phyloP scores from a whole-genome alignment of 2,329 filamentous ascomycete genomes.

The Chaetomium strumarium region DNA sequence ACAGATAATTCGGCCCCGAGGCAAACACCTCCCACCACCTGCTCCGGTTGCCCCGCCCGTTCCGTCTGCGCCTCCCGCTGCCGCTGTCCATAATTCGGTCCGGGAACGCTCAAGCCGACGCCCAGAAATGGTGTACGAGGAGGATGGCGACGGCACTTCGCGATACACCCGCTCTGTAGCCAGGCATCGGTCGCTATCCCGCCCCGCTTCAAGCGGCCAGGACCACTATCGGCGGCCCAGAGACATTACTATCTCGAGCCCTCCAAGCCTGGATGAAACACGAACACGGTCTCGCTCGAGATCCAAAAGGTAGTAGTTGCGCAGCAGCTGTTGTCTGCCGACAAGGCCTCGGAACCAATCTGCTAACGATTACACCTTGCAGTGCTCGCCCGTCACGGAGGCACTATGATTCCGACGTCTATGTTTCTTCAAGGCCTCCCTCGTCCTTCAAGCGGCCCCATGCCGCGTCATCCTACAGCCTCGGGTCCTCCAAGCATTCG shows the following conservation, averaged over 20 bases:
- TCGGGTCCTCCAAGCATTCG: constrained; percentile 34
- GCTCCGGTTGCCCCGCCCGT: constrained; percentile 27
- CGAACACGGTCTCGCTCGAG: constrained; percentile 24
- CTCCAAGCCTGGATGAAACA: constrained; percentile 30
- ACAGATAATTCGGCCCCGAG: constrained; percentile 23
- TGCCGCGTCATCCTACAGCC: constrained; percentile 32
- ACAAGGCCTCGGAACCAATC: constrained; percentile 2
- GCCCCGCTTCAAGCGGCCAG: constrained; percentile 15
- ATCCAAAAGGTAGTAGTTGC: constrained; percentile 20
- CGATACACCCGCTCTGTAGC: constrained; percentile 20
- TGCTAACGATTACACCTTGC: constrained; percentile 10
- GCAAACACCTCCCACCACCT: constrained; percentile 11
- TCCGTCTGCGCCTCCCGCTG: constrained; percentile 10
- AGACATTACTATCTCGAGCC: constrained; percentile 16
- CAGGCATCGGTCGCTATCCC: constrained; percentile 22
- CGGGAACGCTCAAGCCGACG: constrained; percentile 21
- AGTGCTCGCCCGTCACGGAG: constrained; percentile 23
- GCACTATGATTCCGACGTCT: constrained; percentile 30
- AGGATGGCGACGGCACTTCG: constrained; percentile 19
- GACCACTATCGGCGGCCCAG: constrained; percentile 20
- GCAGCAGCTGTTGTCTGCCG: not conserved
- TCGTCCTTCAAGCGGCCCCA: constrained; percentile 30
- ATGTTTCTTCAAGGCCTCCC: constrained; percentile 29
- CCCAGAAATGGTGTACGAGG: constrained; percentile 23
- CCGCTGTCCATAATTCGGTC: constrained; percentile 10